A percentile compares a stretch with the other conserved stretches of the same genome.
Evolutionary conservation across 805 yeast species (phyloP).

Genomic region (Ogataea pilisensis): DNA sequence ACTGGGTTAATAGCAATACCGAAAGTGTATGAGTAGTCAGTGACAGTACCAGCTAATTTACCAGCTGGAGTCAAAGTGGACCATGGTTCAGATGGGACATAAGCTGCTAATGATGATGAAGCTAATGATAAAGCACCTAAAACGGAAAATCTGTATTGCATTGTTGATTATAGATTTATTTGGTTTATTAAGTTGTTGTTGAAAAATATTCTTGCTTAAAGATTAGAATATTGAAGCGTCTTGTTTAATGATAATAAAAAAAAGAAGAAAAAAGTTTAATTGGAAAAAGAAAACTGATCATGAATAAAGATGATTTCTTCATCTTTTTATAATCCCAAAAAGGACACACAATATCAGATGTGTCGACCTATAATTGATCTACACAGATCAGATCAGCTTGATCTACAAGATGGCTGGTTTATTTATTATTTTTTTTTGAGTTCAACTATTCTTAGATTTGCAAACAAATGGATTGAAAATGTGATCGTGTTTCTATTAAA

Average conservation of each 20-base stretch:
- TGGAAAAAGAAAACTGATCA: background rate
- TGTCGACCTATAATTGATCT: background rate
- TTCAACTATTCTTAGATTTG: no score
- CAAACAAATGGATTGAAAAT: no score
- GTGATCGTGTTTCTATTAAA: background rate
- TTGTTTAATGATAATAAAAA: slow-evolving; percentile 8
- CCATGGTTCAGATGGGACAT: slow-evolving; percentile 66
- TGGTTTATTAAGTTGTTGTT: background rate
- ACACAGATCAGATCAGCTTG: slow-evolving; percentile 2
- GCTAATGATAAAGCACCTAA: slow-evolving; percentile 39
- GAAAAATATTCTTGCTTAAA: no score
- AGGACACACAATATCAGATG: no score
- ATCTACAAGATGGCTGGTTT: slow-evolving; percentile 18
- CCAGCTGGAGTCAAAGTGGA: slow-evolving; percentile 64
- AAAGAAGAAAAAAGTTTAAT: background rate
- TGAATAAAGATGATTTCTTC: background rate
- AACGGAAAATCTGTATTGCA: slow-evolving; percentile 23
- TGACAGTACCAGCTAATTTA: slow-evolving; percentile 46
- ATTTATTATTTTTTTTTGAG: slow-evolving; percentile 1
- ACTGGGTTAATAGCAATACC: slow-evolving; percentile 69
- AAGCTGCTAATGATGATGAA: slow-evolving; percentile 50
- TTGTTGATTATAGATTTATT: slow-evolving; percentile 6
- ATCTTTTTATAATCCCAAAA: slow-evolving; percentile 3
- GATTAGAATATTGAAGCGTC: no score
- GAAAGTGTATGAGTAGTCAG: slow-evolving; percentile 55